phyloP scores from a whole-genome alignment of 2,329 filamentous ascomycete genomes.

The Fusarium redolens region DNA sequence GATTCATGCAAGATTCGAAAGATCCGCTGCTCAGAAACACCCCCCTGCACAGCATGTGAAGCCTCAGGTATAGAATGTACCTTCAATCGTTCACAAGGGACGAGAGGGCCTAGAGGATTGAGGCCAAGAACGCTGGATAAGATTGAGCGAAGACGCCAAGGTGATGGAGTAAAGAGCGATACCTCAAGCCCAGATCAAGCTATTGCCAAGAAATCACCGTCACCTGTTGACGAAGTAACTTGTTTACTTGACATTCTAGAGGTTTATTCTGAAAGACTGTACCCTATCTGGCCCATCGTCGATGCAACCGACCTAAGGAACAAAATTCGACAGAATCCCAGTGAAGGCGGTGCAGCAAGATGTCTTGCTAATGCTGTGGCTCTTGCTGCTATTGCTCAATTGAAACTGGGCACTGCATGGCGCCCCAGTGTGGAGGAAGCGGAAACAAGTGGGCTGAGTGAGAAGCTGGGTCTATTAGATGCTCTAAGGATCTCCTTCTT shows the following conservation, averaged over 20 bases:
- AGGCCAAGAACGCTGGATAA: constrained; percentile 58
- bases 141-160: constrained; percentile 48
- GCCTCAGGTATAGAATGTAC: constrained; percentile 60
- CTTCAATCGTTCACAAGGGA: constrained; percentile 58
- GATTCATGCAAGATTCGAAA: constrained; percentile 66
- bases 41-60: constrained; percentile 59
- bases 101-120: constrained; percentile 59
- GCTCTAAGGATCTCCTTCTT: constrained; percentile 61
- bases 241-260: constrained; percentile 51
- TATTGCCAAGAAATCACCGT: constrained; percentile 11
- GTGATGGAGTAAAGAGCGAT: constrained; percentile 15
- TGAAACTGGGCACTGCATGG: constrained; percentile 54
- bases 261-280: constrained; percentile 61
- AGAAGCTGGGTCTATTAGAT: constrained; percentile 51
- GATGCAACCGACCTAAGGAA: constrained; percentile 56
- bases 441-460: constrained; percentile 44
- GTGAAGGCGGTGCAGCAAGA: constrained; percentile 49
- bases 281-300: constrained; percentile 64
- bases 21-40: constrained; percentile 60
- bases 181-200: constrained; percentile 7
- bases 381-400: constrained; percentile 61
- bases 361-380: constrained; percentile 59
- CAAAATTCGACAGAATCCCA: constrained; percentile 48
- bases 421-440: constrained; percentile 43
- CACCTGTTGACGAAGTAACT: constrained; percentile 38